Conservation (phyloP, 352 stramenopile species). For the Achlya hypogyna region DNA sequence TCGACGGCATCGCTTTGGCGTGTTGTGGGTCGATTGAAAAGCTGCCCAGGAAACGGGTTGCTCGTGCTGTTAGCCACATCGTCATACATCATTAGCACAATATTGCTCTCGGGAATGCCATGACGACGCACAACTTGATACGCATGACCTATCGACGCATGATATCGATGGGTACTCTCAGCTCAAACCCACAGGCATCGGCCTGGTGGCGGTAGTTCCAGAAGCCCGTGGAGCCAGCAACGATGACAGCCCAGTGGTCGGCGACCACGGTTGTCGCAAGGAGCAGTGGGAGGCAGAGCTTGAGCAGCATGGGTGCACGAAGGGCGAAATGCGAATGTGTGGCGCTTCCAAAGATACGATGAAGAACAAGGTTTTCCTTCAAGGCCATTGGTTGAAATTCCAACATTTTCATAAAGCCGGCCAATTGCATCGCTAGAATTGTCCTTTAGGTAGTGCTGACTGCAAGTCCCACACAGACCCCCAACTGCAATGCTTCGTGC, state of each 20-base stretch:
- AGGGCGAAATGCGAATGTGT: not conserved
- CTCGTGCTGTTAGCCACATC: slow-evolving; percentile 68
- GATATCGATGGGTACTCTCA: not conserved
- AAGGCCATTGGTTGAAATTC: not conserved
- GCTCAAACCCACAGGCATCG: slow-evolving; percentile 40
- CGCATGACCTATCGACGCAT: slow-evolving; percentile 41
- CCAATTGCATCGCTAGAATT: not conserved
- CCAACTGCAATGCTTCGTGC: not conserved
- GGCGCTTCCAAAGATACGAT: not conserved
- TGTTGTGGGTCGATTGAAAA: slow-evolving; percentile 78
- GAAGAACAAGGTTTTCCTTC: not conserved
- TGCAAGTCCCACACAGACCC: not conserved
- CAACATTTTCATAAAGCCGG: not conserved
- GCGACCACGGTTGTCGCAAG: slow-evolving; percentile 16
- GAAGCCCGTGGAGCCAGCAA: slow-evolving; percentile 81
- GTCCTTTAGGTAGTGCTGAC: no score
- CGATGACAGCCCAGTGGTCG: slow-evolving; percentile 87
- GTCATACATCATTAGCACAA: slow-evolving; percentile 91
- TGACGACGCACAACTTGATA: slow-evolving; percentile 85
- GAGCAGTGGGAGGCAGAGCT: slow-evolving; percentile 2
- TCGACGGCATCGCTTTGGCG: slow-evolving; percentile 51
- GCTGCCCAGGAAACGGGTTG: slow-evolving; percentile 82
- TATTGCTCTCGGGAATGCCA: slow-evolving; percentile 79
- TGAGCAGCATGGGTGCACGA: not conserved
- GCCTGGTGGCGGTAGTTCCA: slow-evolving; percentile 89